phyloP scores from a whole-genome alignment of 768 basidiomycete genomes.

The Suillus paluster region DNA sequence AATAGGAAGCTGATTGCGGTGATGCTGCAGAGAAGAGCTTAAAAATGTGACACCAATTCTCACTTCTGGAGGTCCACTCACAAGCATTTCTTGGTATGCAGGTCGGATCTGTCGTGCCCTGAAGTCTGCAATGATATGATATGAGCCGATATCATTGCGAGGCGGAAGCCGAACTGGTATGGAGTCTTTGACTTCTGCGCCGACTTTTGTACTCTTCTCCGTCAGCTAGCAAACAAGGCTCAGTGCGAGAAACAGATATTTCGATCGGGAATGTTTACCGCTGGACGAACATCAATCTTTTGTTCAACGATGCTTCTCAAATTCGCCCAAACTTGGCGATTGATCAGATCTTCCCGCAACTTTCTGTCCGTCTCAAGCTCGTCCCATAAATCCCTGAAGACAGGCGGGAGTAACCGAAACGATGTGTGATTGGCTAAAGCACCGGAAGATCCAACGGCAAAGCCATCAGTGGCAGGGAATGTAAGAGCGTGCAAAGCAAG shows the following conservation, averaged over 20 bases:
- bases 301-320: constrained; percentile 64
- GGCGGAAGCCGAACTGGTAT: constrained; percentile 6
- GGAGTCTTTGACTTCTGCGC: constrained; percentile 18
- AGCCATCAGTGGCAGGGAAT: constrained; percentile 66
- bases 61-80: constrained; percentile 41
- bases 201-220: constrained; percentile 23
- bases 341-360: constrained; percentile 59
- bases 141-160: constrained; percentile 34
- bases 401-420: constrained; percentile 78
- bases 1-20: constrained; percentile 85
- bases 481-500: constrained; percentile 82
- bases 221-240: constrained; percentile 19
- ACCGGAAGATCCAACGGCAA: constrained; percentile 53
- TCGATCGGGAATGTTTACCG: constrained; percentile 39
- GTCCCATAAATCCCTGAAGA: constrained; percentile 91
- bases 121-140: constrained; percentile 63
- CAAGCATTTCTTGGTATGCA: constrained; percentile 89
- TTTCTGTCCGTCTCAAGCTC: constrained; percentile 76
- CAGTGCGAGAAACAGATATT: background rate
- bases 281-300: constrained; percentile 52
- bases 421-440: constrained; percentile 60
- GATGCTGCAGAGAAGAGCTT: constrained; percentile 46
- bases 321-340: constrained; percentile 73
- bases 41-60: background rate
- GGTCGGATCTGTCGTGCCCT: constrained; percentile 60